Evolutionary conservation across 1,139 yeast species (phyloP).

Genomic region (Pichia sp.): DNA sequence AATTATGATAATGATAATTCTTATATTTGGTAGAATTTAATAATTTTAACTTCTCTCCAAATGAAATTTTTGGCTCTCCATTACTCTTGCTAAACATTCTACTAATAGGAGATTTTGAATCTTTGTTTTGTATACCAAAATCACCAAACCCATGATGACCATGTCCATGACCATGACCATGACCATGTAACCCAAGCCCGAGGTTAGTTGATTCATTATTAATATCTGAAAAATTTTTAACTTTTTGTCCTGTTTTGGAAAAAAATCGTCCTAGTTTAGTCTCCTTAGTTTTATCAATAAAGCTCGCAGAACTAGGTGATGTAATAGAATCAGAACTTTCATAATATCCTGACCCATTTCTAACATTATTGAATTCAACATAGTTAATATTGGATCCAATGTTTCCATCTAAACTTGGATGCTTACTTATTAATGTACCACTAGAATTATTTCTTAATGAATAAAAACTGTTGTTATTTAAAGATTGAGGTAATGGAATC

Average conservation of each 20-base stretch:
- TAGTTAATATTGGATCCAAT: slow-evolving; percentile 16
- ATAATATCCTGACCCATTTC: slow-evolving; percentile 17
- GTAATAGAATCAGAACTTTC: slow-evolving; percentile 9
- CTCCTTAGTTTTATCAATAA: slow-evolving; percentile 16
- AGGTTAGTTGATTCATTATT: slow-evolving; percentile 8
- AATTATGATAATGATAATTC: slow-evolving; percentile 31
- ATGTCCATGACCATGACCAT: slow-evolving; percentile 2
- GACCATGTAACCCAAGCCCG: slow-evolving; percentile 13
- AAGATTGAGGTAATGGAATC: slow-evolving; percentile 8
- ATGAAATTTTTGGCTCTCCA: slow-evolving; percentile 32
- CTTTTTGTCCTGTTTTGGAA: slow-evolving; percentile 22
- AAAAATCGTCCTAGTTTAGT: slow-evolving; percentile 22
- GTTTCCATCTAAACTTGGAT: not conserved
- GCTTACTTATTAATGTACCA: slow-evolving; percentile 11
- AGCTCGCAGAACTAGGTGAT: slow-evolving; percentile 8
- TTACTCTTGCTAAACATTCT: slow-evolving; percentile 35
- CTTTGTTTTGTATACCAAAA: slow-evolving; percentile 20
- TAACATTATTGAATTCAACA: slow-evolving; percentile 29
- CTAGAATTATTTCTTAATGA: slow-evolving; percentile 14
- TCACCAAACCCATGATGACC: slow-evolving; percentile 5
- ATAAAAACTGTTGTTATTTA: slow-evolving; percentile 5
- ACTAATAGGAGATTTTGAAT: slow-evolving; percentile 35
- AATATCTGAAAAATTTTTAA: slow-evolving; percentile 18
- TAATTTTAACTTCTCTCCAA: slow-evolving; percentile 27
- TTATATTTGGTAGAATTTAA: slow-evolving; percentile 39